phyloP scores from a whole-genome alignment of 495 filamentous ascomycete genomes.

The Apiosordaria backusii region DNA sequence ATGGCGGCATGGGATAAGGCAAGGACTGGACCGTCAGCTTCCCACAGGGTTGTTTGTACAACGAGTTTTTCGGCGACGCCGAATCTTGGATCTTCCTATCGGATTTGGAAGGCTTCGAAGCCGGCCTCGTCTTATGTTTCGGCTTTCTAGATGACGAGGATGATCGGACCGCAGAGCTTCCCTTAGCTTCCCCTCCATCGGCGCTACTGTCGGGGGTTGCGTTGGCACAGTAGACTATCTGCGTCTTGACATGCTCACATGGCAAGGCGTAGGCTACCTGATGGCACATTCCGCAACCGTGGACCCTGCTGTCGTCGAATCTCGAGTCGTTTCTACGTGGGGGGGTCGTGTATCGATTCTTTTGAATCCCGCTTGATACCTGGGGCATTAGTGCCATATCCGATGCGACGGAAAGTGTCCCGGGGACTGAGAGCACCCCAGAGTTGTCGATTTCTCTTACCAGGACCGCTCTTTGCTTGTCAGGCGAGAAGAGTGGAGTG shows the following conservation, averaged over 20 bases:
- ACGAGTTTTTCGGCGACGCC: not conserved
- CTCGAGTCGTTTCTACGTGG: not conserved
- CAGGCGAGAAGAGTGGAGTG: not conserved
- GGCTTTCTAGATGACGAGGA: constrained; percentile 4
- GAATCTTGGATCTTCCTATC: not conserved
- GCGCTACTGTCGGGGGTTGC: constrained; percentile 14
- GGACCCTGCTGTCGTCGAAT: not conserved
- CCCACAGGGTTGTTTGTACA: constrained; percentile 28
- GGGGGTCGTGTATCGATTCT: not conserved
- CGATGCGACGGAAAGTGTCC: not conserved
- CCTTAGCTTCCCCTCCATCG: not conserved
- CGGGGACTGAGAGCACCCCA: not conserved
- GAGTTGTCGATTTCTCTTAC: not conserved
- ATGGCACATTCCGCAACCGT: constrained; percentile 29
- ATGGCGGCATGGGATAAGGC: constrained; percentile 37
- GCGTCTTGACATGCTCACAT: constrained; percentile 37
- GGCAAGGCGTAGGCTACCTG: constrained; percentile 35
- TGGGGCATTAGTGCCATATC: not conserved
- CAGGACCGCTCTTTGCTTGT: not conserved
- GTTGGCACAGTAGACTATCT: constrained; percentile 36
- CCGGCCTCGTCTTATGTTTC: not conserved
- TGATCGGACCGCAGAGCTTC: not conserved
- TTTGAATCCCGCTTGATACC: not conserved
- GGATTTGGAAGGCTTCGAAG: constrained; percentile 1
- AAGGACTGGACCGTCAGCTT: constrained; percentile 33